These are phyloP conservation scores for Penicillium crustosum DNA, from an alignment of 2,329 filamentous ascomycete genomes.

Conservation along the genomic window DNA sequence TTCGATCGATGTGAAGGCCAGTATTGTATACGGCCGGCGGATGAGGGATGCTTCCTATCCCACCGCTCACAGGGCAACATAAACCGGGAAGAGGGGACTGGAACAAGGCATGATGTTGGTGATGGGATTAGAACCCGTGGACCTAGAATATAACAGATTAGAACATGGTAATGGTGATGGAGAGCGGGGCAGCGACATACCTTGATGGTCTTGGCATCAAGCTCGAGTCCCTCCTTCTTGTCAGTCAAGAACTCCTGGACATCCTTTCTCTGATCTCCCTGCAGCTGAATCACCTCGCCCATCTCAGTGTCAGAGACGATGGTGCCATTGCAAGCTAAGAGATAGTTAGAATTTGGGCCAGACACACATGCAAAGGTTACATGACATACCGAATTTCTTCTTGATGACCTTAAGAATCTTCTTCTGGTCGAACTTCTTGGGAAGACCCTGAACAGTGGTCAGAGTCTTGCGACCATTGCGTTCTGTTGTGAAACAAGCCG, in stretches of 20 bases:
- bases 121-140: slow-evolving; percentile 53
- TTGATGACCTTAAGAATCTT: slow-evolving; percentile 99
- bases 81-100: slow-evolving; percentile 46
- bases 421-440: slow-evolving; percentile 99
- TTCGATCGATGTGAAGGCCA: slow-evolving; percentile 22
- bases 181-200: slow-evolving; percentile 46
- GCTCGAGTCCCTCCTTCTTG: slow-evolving; percentile 90
- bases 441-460: slow-evolving; percentile 98
- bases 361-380: neutral
- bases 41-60: slow-evolving; percentile 37
- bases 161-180: neutral
- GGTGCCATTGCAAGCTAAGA: slow-evolving; percentile 96
- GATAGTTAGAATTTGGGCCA: slow-evolving; percentile 21
- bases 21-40: slow-evolving; percentile 22
- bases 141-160: slow-evolving; percentile 37
- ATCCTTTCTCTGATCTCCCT: slow-evolving; percentile 98
- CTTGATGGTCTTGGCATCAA: slow-evolving; percentile 97
- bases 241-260: slow-evolving; percentile 96
- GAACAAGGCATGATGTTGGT: slow-evolving; percentile 43
- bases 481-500: slow-evolving; percentile 58
- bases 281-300: slow-evolving; percentile 99
- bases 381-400: slow-evolving; percentile 86
- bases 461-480: slow-evolving; percentile 99
- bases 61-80: slow-evolving; percentile 39
- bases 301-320: slow-evolving; percentile 94